Percentiles rank a stretch among this genome's conserved stretches.
These are phyloP conservation scores for Clonostachys sp. DNA, from an alignment of 2,329 filamentous ascomycete genomes.

Conservation along the genomic window DNA sequence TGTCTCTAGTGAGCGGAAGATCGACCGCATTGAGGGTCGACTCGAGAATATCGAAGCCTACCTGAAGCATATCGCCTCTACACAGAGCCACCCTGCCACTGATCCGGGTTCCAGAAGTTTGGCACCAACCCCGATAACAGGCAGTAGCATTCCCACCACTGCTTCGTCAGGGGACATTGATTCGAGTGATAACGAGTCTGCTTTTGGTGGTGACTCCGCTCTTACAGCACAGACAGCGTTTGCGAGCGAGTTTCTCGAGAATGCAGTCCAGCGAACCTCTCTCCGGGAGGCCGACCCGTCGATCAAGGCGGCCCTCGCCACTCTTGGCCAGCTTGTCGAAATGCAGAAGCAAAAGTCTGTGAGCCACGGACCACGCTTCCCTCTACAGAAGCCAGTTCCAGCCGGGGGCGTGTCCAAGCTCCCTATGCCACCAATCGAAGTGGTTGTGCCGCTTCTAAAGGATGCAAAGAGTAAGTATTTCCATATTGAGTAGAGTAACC, in stretches of 20 bases:
- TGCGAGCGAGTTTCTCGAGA: conserved; percentile 48
- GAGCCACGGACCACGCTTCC: conserved; percentile 37
- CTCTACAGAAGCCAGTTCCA: conserved; percentile 37
- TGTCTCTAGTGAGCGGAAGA: conserved; percentile 43
- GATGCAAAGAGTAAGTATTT: conserved; percentile 35
- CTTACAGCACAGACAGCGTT: conserved; percentile 47
- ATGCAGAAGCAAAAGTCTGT: conserved; percentile 39
- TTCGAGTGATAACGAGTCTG: conserved; percentile 31
- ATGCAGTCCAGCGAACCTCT: conserved; percentile 43
- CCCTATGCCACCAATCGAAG: conserved; percentile 47
- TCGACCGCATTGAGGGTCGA: conserved; percentile 39
- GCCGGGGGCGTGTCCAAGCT: conserved; percentile 42
- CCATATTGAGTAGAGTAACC: not conserved
- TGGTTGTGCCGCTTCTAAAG: conserved; percentile 43
- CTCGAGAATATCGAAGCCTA: conserved; percentile 39
- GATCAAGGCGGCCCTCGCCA: conserved; percentile 47
- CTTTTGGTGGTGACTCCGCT: conserved; percentile 42
- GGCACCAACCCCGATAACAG: conserved; percentile 18
- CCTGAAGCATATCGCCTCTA: conserved; percentile 27
- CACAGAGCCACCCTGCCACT: conserved; percentile 1
- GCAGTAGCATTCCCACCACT: conserved; percentile 8
- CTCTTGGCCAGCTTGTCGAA: conserved; percentile 45
- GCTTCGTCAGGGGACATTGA: conserved; percentile 26
- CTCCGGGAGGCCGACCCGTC: conserved; percentile 39
- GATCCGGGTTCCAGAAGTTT: conserved; percentile 6